phyloP scores from a whole-genome alignment of 2,329 filamentous ascomycete genomes.

The Lachnellula occidentalis region DNA sequence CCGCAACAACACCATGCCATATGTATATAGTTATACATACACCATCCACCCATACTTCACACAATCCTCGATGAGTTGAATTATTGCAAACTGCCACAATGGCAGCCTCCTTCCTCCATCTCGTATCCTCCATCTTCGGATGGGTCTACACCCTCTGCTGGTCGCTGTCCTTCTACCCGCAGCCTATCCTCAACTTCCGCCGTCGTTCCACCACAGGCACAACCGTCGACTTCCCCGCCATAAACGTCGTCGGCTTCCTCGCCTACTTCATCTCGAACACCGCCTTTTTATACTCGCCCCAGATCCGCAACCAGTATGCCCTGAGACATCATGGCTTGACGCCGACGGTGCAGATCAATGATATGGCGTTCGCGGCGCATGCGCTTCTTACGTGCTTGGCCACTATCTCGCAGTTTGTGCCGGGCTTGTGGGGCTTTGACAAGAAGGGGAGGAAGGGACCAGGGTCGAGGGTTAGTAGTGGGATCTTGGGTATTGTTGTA shows the following conservation, averaged over 20 bases:
- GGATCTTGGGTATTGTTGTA: slow-evolving; percentile 63
- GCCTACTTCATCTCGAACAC: slow-evolving; percentile 72
- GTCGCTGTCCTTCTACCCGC: slow-evolving; percentile 91
- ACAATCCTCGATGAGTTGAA: slow-evolving; percentile 4
- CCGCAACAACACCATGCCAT: background rate
- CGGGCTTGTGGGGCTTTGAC: slow-evolving; percentile 69
- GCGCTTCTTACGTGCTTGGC: slow-evolving; percentile 67
- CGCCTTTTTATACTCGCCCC: slow-evolving; percentile 68
- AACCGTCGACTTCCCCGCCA: slow-evolving; percentile 79
- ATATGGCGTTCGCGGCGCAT: slow-evolving; percentile 82
- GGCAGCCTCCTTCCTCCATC: slow-evolving; percentile 37
- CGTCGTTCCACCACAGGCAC: slow-evolving; percentile 76
- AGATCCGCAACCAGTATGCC: slow-evolving; percentile 78
- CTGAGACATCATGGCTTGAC: slow-evolving; percentile 67
- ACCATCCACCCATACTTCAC: background rate
- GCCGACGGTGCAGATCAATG: slow-evolving; percentile 84
- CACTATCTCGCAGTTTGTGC: slow-evolving; percentile 72
- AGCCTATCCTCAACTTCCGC: slow-evolving; percentile 72
- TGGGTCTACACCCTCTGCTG: slow-evolving; percentile 74
- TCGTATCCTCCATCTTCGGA: slow-evolving; percentile 57
- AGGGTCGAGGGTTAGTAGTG: slow-evolving; percentile 50
- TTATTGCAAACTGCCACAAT: slow-evolving; percentile 14
- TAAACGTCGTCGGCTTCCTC: slow-evolving; percentile 66
- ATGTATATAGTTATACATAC: no score
- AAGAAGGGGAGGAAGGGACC: slow-evolving; percentile 44